Evolutionary conservation across 2,329 filamentous ascomycete genomes (phyloP).

Genomic region (Leptosphaerulina australis): DNA sequence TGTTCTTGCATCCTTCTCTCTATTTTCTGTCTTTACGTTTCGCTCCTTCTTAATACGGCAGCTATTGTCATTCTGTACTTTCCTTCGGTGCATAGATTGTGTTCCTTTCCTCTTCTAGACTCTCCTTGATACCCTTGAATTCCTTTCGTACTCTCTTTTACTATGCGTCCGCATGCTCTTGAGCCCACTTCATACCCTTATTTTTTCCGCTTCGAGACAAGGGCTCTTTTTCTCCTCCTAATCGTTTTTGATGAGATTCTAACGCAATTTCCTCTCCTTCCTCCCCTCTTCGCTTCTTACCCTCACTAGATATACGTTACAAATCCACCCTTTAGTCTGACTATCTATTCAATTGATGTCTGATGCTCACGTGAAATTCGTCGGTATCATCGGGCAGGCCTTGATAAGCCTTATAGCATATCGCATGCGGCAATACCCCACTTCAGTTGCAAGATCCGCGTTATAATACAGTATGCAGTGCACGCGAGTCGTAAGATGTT

Average conservation of each 20-base stretch:
- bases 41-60: constrained; percentile 2
- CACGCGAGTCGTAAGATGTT: constrained; percentile 15
- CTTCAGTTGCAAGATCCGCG: background rate
- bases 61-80: constrained; percentile 5
- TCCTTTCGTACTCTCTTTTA: constrained; percentile 11
- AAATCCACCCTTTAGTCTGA: constrained; percentile 2
- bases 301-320: constrained; percentile 23
- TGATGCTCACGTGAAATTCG: constrained; percentile 1
- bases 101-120: constrained; percentile 4
- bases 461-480: background rate
- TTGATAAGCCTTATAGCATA: background rate
- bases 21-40: constrained; percentile 4
- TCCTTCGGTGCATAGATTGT: constrained; percentile 9
- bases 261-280: background rate
- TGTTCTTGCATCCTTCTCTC: constrained; percentile 24
- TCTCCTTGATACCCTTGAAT: constrained; percentile 15
- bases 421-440: constrained; percentile 10
- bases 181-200: constrained; percentile 1
- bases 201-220: background rate
- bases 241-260: background rate
- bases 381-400: background rate
- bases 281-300: constrained; percentile 25
- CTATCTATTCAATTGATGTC: background rate
- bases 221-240: background rate
- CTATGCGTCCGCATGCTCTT: constrained; percentile 5